A percentile compares a stretch with the other conserved stretches of the same genome.
Conservation (phyloP, 768 basidiomycete genomes). For the Suillus variegatus region DNA sequence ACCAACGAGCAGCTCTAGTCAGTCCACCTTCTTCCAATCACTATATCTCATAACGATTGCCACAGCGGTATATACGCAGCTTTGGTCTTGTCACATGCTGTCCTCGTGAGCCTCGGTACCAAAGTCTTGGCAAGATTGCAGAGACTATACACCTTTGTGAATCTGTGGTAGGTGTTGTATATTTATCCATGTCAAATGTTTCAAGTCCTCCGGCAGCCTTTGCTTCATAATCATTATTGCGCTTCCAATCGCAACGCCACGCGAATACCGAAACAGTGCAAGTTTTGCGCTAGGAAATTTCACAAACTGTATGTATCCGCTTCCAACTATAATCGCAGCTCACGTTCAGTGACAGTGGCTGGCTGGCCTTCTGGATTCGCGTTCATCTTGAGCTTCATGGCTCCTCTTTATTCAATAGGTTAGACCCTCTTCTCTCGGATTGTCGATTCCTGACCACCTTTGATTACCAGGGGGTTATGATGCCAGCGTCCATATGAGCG, state of each 20-base stretch:
- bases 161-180: neutral
- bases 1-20: slow-evolving; percentile 49
- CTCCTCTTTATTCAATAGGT: slow-evolving; percentile 1
- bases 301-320: slow-evolving; percentile 12
- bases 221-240: neutral
- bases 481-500: neutral
- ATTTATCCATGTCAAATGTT: neutral
- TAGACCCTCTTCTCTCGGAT: neutral
- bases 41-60: slow-evolving; percentile 34
- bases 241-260: neutral
- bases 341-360: slow-evolving; percentile 18
- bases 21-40: slow-evolving; percentile 38
- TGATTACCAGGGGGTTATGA: neutral
- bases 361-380: slow-evolving; percentile 1
- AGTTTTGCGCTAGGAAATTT: neutral
- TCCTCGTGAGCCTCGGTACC: slow-evolving; percentile 1
- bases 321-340: neutral
- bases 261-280: neutral
- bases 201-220: neutral
- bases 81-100: neutral
- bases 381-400: neutral
- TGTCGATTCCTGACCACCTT: slow-evolving; percentile 21
- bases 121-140: neutral
- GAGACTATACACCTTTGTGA: neutral
- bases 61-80: neutral